Percentiles rank a stretch among this genome's conserved stretches.
phyloP scores from a whole-genome alignment of 257 asterid genomes.

The Solanum pimpinellifolium region DNA sequence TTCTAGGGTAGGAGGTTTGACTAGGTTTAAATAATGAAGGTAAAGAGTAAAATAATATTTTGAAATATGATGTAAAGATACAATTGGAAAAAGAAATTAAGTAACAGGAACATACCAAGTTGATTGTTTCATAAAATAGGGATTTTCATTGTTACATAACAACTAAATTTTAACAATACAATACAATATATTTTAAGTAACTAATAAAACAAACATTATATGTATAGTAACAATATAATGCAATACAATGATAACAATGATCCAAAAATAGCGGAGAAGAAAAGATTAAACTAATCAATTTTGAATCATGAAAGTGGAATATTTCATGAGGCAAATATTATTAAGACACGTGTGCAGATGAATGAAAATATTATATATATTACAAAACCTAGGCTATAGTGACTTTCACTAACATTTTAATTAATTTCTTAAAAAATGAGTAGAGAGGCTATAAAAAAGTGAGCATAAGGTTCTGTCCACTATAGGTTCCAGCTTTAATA shows the following conservation, averaged over 20 bases:
- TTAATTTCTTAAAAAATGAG: neutral
- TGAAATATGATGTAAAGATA: no score
- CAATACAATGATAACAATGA: no score
- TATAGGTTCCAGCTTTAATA: neutral
- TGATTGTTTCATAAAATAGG: no score
- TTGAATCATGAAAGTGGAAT: neutral
- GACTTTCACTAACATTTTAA: neutral
- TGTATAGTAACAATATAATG: no score
- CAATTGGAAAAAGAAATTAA: no score
- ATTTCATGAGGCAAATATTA: neutral
- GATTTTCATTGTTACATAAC: no score
- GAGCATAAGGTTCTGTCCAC: neutral
- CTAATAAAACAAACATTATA: rapidly evolving
- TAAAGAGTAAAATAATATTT: no score
- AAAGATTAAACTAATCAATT: neutral
- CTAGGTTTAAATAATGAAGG: no score
- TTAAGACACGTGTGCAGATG: neutral
- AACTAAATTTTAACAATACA: no score
- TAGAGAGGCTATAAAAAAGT: neutral
- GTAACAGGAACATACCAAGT: no score
- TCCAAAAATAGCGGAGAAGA: rapidly evolving
- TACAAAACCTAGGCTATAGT: neutral
- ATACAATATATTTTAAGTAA: no score
- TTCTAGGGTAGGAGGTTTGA: no score
- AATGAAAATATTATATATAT: neutral